Conservation (phyloP, 768 basidiomycete genomes). For the Crucibulum laeve region DNA sequence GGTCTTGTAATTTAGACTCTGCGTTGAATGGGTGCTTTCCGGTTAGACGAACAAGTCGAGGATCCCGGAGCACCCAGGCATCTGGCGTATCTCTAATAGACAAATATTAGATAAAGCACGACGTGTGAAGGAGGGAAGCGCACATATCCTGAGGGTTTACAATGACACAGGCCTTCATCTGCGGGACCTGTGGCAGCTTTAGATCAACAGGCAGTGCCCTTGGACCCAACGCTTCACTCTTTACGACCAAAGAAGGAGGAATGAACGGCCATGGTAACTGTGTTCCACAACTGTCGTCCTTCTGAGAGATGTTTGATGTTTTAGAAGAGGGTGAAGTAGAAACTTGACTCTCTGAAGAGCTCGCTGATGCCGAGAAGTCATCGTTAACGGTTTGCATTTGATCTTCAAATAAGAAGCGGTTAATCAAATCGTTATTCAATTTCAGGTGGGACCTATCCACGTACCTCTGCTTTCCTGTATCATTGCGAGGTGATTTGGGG, state of each 20-base stretch:
- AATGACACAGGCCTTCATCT: neutral
- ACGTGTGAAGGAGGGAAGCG: neutral
- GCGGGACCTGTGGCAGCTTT: constrained; percentile 5
- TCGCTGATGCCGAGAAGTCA: too few relatives aligned
- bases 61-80: constrained; percentile 24
- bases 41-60: constrained; percentile 43
- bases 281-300: neutral
- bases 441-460: too few relatives aligned
- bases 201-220: constrained; percentile 5
- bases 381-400: too few relatives aligned
- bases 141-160: constrained; percentile 9
- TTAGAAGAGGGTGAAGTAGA: too few relatives aligned
- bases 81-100: constrained; percentile 19
- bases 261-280: constrained; percentile 10
- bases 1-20: constrained; percentile 41
- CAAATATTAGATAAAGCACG: neutral
- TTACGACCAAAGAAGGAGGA: constrained; percentile 6
- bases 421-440: too few relatives aligned
- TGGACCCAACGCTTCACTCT: neutral
- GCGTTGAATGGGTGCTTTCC: constrained; percentile 61
- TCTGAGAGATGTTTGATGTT: too few relatives aligned
- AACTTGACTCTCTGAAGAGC: too few relatives aligned
- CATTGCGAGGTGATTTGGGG: too few relatives aligned
- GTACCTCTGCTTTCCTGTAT: too few relatives aligned
- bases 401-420: too few relatives aligned